Base-by-base conservation (phyloP, 2,329 filamentous ascomycete genomes). In the Colletotrichum tropicicola region DNA sequence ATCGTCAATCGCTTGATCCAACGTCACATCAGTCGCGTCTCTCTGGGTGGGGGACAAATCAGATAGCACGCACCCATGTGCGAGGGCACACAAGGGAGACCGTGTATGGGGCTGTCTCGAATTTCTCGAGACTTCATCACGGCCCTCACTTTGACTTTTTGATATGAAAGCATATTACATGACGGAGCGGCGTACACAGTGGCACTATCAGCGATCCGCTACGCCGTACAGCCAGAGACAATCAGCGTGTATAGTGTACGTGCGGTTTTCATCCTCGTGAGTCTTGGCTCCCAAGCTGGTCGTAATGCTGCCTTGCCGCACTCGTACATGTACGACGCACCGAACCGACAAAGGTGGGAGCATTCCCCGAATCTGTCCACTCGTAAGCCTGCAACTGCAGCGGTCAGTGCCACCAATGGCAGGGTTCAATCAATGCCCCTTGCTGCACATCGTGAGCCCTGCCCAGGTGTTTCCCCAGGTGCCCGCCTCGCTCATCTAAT, bases 81-180 rank as follows among this genome's bases (percentile, higher is more conserved):
- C 41, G 41, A 52, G 51, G 58, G 59, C 44, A 45, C n/a, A 28
- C 41, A 53, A 64, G 56, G 56, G 60, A 60, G 56, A 32, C 41
- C 25, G 48, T 59, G 56, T 28, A 7, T 13, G 25, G n/a, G n/a
- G 21, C 30, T 54, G 56, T 65, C 56, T 54, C 60, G 48, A 17
- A 32, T 60, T 13, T 15, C 55, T 12, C 28, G 27, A 58, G 37
- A 19, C 28, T 19, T 32, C 41, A 17, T 27, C 12, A 54, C 19
- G 32, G 32, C 32, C 32, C 28, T 49, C n/a, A 37, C 21, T 64
- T 54, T 47, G 35, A 43, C 27, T 64, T 60, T 54, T 19, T 10
- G 32, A n/a, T 35, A 35, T 19, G 49, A 60, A 54, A 57, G 56
- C 48, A 21, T 25, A 41, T 37, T 54, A 21, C 25, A 47, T 17